These are phyloP conservation scores for Withania somnifera DNA, from an alignment of 305 asterid species.

Conservation along the genomic window DNA sequence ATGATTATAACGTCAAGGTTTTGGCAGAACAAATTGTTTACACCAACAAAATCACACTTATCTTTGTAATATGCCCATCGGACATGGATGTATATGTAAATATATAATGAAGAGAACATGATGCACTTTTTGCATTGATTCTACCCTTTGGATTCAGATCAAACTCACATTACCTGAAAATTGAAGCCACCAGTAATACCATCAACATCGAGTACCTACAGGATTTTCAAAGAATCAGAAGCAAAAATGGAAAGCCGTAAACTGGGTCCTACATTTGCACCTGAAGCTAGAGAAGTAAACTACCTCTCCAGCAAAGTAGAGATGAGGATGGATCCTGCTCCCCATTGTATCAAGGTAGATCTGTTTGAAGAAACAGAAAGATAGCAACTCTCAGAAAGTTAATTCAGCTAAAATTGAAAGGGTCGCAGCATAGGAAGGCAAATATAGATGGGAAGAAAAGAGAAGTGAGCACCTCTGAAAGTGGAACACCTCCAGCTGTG, in stretches of 20 bases:
- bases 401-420: neutral
- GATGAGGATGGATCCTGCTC: conserved; percentile 51
- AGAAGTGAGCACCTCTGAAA: conserved; percentile 64
- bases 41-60: too few species aligned
- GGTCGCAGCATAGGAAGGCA: neutral
- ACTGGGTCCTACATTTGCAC: neutral
- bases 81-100: neutral
- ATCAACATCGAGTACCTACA: conserved; percentile 60
- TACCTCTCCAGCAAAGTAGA: conserved; percentile 94
- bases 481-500: conserved; percentile 95
- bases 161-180: conserved; percentile 57
- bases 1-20: neutral
- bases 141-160: neutral
- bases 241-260: neutral
- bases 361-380: conserved; percentile 25
- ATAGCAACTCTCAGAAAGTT: neutral
- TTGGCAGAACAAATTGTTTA: neutral
- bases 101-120: neutral
- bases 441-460: neutral
- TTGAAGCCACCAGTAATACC: conserved; percentile 96
- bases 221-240: neutral
- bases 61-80: neutral
- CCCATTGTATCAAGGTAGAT: conserved; percentile 68
- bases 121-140: neutral
- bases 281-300: neutral